Conservation (phyloP, 352 stramenopile genomes). For the Pythium chondricola region DNA sequence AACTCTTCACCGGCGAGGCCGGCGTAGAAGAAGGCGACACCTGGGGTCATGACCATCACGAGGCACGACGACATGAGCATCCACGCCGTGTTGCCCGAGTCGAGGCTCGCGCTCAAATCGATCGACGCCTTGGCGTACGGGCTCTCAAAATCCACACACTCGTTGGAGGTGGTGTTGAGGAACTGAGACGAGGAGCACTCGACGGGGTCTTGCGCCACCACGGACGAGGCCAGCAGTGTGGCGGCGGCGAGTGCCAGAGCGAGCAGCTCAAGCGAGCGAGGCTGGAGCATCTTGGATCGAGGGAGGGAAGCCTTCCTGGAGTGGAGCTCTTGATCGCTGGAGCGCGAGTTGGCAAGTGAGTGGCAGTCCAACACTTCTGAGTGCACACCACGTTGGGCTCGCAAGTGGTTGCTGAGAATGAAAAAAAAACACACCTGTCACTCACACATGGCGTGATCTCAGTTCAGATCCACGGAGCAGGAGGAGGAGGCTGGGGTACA, state of each 20-base stretch:
- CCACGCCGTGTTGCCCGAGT: conserved; percentile 46
- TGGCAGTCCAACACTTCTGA: no score
- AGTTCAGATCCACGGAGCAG: no score
- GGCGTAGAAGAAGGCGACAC: conserved; percentile 66
- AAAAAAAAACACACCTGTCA: no score
- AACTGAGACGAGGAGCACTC: conserved; percentile 18
- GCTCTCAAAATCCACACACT: conserved; percentile 21
- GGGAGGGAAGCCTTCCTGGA: no score
- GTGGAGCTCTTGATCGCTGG: no score
- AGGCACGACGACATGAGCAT: conserved; percentile 28
- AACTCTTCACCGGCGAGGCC: conserved; percentile 63
- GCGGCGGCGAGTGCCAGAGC: background rate
- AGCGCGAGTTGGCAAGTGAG: no score
- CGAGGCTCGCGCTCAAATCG: conserved; percentile 15
- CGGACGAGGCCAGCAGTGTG: background rate
- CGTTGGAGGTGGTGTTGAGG: conserved; percentile 17
- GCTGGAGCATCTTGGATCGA: no score
- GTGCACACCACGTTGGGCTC: no score
- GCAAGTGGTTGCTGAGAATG: no score
- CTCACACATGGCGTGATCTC: no score
- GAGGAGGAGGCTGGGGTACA: no score
- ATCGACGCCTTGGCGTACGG: conserved; percentile 18
- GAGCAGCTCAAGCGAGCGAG: conserved; percentile 5
- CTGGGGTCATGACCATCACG: conserved; percentile 47
- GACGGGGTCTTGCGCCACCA: background rate